Percentiles rank a stretch among this genome's conserved stretches.
Conservation (phyloP, 2,329 filamentous ascomycete genomes). For the Boeremia exigua region DNA sequence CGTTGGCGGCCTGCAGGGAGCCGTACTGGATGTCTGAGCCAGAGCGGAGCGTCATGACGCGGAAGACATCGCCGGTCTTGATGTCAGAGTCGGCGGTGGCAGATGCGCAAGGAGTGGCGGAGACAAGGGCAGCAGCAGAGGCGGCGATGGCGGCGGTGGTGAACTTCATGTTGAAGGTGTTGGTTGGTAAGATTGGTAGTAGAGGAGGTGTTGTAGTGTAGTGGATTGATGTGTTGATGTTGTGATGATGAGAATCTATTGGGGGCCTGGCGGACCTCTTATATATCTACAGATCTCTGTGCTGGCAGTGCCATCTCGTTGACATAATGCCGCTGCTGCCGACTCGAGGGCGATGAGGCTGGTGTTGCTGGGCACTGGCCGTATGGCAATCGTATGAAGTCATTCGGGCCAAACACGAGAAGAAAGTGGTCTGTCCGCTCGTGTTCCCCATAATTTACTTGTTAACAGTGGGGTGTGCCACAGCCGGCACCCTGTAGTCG, state of each 20-base stretch:
- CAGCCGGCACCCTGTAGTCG: conserved; percentile 2
- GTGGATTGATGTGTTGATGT: conserved; percentile 14
- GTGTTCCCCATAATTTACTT: conserved; percentile 19
- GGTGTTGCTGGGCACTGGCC: conserved; percentile 17
- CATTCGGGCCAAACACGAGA: conserved; percentile 24
- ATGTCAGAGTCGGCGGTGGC: conserved; percentile 27
- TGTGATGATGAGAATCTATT: conserved; percentile 1
- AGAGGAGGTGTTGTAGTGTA: conserved; percentile 1
- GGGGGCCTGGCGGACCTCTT: conserved; percentile 8
- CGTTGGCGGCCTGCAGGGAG: conserved; percentile 53
- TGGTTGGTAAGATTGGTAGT: conserved; percentile 9
- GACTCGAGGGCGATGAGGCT: conserved; percentile 14
- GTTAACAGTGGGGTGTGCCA: conserved; percentile 10
- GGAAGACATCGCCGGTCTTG: conserved; percentile 51
- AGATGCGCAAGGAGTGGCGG: conserved; percentile 34
- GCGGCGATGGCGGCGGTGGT: conserved; percentile 31
- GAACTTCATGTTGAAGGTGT: conserved; percentile 40
- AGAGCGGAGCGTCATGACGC: conserved; percentile 58
- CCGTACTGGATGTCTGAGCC: conserved; percentile 58
- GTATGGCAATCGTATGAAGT: conserved; percentile 28
- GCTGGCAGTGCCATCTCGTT: conserved; percentile 1
- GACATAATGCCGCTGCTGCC: conserved; percentile 4
- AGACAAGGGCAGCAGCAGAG: conserved; percentile 29
- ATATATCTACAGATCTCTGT: conserved; percentile 17
- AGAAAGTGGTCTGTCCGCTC: conserved; percentile 7